Evolutionary conservation across 495 filamentous ascomycete genomes (phyloP), one percentile per base, ranked within the genome.

Genomic region (Parachaetomium inaequale): DNA sequence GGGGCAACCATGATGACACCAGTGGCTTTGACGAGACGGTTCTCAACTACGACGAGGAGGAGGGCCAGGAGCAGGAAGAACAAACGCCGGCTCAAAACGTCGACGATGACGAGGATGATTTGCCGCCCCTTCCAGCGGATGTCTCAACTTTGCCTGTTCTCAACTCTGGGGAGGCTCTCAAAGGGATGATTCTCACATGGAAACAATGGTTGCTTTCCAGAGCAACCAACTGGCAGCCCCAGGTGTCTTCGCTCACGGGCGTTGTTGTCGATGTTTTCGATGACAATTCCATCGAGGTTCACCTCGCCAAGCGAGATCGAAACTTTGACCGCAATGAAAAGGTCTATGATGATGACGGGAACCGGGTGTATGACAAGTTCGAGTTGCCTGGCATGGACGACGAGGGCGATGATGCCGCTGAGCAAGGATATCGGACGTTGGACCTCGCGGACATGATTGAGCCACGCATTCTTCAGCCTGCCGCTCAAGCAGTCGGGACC

Each of bases 161-260:
- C 21, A 69, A 70, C 4, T 72, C 81, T 47, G 79, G 74, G 3
- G 78, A 86, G 34, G 80, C 83, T 19, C 76, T 79, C 38, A 63
- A 77, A 4, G 90, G 88, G 12, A 85, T 88, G 70, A 78, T 93
- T 38, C 85, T 98, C 63, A 86, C 88, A 2, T 98, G 90, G 82
- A 90, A 88, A 66, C 82, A 90, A 58, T 79, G 90, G 57, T 80
- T 85, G 29, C 82, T 92, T 68, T 91, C 89, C 32, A 85, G 84
- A 59, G 84, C 79, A 14, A 91, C 87, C 10, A 88, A 84, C 28
- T 96, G 91, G 88, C 82, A 90, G 58, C 93, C 93, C 0, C 81
- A 80, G 58, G 76, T 95, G 43, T 81, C 79, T 3, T 87, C 86
- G 66, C 78, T 85, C 15, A 88, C 89, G 0, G 91, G 88, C 4